phyloP scores from a whole-genome alignment of 2,329 filamentous ascomycete species.

The Xylariaceae sp. region DNA sequence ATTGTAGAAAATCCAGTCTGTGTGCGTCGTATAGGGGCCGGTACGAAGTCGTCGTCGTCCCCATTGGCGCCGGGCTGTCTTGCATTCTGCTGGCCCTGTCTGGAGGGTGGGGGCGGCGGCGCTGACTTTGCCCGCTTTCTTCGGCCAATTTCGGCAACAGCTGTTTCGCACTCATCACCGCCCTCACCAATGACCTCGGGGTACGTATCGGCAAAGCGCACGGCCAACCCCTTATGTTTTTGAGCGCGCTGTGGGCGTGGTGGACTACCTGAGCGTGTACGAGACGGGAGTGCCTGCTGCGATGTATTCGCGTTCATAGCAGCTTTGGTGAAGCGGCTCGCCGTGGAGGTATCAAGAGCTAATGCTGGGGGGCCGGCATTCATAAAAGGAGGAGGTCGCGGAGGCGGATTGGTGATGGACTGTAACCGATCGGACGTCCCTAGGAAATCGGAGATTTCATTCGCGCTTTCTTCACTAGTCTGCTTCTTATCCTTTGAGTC shows the following conservation, averaged over 20 bases:
- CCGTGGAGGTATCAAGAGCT: conserved; percentile 50
- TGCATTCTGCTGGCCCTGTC: conserved; percentile 27
- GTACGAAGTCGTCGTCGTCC: conserved; percentile 43
- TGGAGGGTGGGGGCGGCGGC: conserved; percentile 31
- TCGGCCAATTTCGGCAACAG: conserved; percentile 64
- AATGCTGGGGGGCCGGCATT: conserved; percentile 36
- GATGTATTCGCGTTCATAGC: conserved; percentile 39
- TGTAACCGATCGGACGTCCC: conserved; percentile 50
- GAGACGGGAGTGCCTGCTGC: conserved; percentile 41
- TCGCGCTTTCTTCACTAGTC: conserved; percentile 40
- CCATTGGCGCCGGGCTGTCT: conserved; percentile 24
- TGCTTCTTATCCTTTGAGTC: conserved; percentile 32
- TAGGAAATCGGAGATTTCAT: conserved; percentile 55
- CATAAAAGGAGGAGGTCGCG: conserved; percentile 31
- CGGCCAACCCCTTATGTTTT: conserved; percentile 58
- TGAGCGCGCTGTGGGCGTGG: conserved; percentile 44
- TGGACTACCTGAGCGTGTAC: conserved; percentile 40
- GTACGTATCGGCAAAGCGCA: conserved; percentile 65
- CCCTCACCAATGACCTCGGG: conserved; percentile 87
- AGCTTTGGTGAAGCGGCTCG: conserved; percentile 51
- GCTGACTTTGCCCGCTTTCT: conserved; percentile 42
- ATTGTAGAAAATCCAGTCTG: conserved; percentile 50
- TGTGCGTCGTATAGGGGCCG: conserved; percentile 49
- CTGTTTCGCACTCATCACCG: conserved; percentile 75
- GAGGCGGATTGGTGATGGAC: conserved; percentile 44